Conservation (phyloP, 345 rosid species). For the Bretschneidera sinensis region DNA sequence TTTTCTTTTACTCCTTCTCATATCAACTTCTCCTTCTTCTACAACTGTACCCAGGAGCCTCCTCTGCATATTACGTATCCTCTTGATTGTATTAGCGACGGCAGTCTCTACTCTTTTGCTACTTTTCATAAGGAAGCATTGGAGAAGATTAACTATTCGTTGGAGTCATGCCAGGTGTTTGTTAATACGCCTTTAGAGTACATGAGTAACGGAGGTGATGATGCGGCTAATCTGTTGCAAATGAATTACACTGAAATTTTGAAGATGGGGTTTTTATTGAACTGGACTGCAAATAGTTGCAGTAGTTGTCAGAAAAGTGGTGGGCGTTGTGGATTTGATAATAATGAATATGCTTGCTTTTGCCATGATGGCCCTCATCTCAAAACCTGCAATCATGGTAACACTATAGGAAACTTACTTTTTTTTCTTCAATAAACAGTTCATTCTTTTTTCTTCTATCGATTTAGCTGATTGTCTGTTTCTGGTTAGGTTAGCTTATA, state of each 20-base stretch:
- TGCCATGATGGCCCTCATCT: conserved; percentile 37
- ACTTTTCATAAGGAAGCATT: conserved; percentile 18
- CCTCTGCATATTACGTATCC: neutral
- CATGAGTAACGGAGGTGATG: neutral
- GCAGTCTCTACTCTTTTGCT: conserved; percentile 31
- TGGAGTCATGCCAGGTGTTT: conserved; percentile 24
- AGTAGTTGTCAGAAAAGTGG: conserved; percentile 38
- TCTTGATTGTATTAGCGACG: conserved; percentile 30
- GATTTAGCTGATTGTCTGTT: too few species aligned
- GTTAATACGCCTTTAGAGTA: conserved; percentile 32
- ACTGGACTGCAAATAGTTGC: conserved; percentile 45
- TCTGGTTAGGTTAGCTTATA: too few species aligned
- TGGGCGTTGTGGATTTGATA: conserved; percentile 41
- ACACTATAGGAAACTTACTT: neutral
- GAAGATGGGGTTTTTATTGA: conserved; percentile 52
- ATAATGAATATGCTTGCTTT: conserved; percentile 38
- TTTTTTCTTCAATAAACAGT: neutral
- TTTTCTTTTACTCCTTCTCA: conserved; percentile 26
- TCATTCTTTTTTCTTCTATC: neutral
- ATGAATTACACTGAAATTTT: conserved; percentile 34
- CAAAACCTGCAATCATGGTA: conserved; percentile 44
- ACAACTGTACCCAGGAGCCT: conserved; percentile 35
- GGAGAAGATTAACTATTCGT: neutral
- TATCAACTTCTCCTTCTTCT: conserved; percentile 29
- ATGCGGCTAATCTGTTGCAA: neutral